Conservation (phyloP, 345 rosid genomes). For the Populus euphratica region DNA sequence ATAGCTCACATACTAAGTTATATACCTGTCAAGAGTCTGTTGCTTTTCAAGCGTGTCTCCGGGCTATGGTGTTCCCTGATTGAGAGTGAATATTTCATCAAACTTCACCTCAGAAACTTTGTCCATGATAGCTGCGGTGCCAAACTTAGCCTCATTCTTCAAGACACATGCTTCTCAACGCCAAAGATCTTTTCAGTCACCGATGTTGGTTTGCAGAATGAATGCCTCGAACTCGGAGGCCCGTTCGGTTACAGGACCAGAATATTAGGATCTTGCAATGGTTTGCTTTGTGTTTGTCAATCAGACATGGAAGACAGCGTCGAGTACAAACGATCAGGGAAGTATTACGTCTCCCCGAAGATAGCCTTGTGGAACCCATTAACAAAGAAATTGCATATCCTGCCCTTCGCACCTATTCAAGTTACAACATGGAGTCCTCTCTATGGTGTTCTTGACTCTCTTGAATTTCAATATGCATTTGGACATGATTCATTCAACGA, state of each 20-base stretch:
- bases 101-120: background rate
- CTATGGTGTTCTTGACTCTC: too few relatives aligned
- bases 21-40: too few relatives aligned
- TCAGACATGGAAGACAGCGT: background rate
- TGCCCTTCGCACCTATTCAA: background rate
- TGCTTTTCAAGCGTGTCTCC: background rate
- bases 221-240: background rate
- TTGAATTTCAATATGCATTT: background rate
- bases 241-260: background rate
- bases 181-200: background rate
- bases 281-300: background rate
- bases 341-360: background rate
- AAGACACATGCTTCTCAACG: too few relatives aligned
- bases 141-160: background rate
- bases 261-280: background rate
- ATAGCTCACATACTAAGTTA: too few relatives aligned
- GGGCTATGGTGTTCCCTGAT: background rate
- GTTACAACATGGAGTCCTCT: background rate
- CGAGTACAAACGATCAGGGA: background rate
- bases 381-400: background rate
- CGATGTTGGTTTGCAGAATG: background rate
- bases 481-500: background rate
- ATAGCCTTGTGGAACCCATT: background rate
- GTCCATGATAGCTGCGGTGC: background rate
- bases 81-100: background rate